A percentile compares a stretch with the other conserved stretches of the same genome.
These are phyloP conservation scores for Ascochyta koolunga DNA, from an alignment of 2,329 filamentous ascomycete genomes.

Conservation along the genomic window DNA sequence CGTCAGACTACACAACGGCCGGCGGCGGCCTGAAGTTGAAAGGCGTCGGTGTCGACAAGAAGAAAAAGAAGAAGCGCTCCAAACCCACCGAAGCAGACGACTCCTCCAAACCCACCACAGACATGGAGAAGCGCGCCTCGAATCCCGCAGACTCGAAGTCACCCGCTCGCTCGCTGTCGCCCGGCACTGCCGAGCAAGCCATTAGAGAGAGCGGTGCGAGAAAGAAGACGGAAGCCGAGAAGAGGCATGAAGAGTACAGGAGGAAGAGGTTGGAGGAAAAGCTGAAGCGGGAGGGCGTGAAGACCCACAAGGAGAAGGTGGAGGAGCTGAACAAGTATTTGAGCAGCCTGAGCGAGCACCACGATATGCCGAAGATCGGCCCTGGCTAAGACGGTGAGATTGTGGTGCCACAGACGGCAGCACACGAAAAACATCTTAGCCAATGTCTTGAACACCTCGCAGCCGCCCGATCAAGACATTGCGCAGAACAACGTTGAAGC, in stretches of 20 bases:
- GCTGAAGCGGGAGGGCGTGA: conserved; percentile 82
- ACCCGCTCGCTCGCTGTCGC: conserved; percentile 41
- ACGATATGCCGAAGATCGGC: conserved; percentile 78
- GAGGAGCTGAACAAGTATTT: conserved; percentile 95
- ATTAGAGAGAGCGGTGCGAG: conserved; percentile 36
- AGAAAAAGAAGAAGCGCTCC: conserved; percentile 59
- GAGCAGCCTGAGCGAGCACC: conserved; percentile 90
- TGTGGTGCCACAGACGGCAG: neutral
- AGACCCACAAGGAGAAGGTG: conserved; percentile 96
- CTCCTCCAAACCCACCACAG: conserved; percentile 18
- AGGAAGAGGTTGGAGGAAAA: conserved; percentile 82
- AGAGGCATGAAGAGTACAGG: conserved; percentile 78
- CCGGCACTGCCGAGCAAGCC: conserved; percentile 36
- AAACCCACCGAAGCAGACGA: conserved; percentile 38
- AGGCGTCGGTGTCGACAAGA: conserved; percentile 73
- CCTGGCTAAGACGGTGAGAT: conserved; percentile 55
- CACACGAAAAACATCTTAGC: neutral
- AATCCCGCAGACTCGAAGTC: conserved; percentile 27
- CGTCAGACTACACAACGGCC: conserved; percentile 72
- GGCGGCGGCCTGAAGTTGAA: conserved; percentile 84
- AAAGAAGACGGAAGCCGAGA: conserved; percentile 84
- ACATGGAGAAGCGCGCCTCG: conserved; percentile 25
- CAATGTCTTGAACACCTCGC: too few species aligned
- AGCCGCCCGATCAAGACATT: neutral
- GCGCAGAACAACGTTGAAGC: neutral